Evolutionary conservation across 2,329 filamentous ascomycete species (phyloP), one percentile per base, ranked within the genome.

Genomic region (Juglanconis sp.): DNA sequence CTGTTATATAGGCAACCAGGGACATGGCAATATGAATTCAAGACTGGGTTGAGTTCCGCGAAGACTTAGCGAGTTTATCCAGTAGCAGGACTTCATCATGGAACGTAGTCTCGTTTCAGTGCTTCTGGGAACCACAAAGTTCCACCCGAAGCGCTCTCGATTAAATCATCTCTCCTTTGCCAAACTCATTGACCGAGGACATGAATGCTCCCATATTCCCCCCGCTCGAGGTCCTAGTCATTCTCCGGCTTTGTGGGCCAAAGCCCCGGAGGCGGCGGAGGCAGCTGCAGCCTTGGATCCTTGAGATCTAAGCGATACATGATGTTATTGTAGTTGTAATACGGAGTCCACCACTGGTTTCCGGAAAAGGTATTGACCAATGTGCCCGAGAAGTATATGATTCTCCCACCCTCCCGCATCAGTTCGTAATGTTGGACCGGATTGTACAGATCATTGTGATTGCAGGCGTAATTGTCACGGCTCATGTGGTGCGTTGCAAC

Each of bases 261-360:
- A 5, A 53, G 36, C 2, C 58, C 61, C 15, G 32, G 10, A 3
- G 54, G 35, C 2, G 61, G 61, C 4, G 34, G 40, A 8, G 58
- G 54, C 17, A 63, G 35, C 13, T n/a, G 48, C 24, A 63, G 24
- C 15, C 51, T 61, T 11, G 50, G 11, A 11, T 63, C 61, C 3
- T 52, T 34, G 3, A 63, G 17, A 31, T 63, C 61, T 24, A 63
- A 11, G n/a, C 57, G 55, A 44, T 63, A 63, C 61, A 63, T 63
- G 52, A 63, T 61, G 34, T 63, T 63, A 51, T 63, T 63, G 51
- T 63, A 63, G 30, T 63, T 63, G 50, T 63, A 63, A 17, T 55
- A 61, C 6, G 61, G 61, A 4, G 61, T 58, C 13, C 53, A 46
- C 51, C 56, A 61, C 1, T 30, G 47, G n/a, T 63, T 63, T 3